phyloP scores from a whole-genome alignment of 2,329 filamentous ascomycete species.

The Claviceps cyperi region DNA sequence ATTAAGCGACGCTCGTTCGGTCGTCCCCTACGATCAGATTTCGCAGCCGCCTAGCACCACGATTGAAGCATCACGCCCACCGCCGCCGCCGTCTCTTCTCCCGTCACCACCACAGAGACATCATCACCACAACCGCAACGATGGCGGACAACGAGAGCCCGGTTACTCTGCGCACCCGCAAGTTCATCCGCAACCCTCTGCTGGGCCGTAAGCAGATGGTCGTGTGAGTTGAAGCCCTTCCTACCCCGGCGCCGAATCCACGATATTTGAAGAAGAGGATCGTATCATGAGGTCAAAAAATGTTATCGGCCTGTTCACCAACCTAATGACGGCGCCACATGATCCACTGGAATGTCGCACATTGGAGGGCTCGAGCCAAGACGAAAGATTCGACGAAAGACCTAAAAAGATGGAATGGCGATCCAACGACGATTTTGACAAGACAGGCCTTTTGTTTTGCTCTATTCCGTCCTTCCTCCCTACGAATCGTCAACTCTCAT shows the following conservation, averaged over 20 bases:
- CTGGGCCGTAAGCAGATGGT: constrained; percentile 99
- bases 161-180: constrained; percentile 90
- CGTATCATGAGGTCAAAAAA: neutral
- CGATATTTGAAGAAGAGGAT: constrained; percentile 1
- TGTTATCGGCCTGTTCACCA: neutral
- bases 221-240: constrained; percentile 55
- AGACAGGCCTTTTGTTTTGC: neutral
- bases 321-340: neutral
- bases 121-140: constrained; percentile 39
- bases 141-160: constrained; percentile 76
- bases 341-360: neutral
- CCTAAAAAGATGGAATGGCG: neutral
- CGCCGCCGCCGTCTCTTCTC: constrained; percentile 15
- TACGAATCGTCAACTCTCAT: too few relatives aligned
- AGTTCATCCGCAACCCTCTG: constrained; percentile 99
- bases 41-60: constrained; percentile 15
- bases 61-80: constrained; percentile 14
- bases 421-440: neutral
- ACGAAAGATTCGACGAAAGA: neutral
- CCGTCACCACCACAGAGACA: constrained; percentile 20
- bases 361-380: neutral
- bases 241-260: neutral
- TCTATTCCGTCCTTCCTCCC: too few relatives aligned
- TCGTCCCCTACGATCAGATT: constrained; percentile 17
- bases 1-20: constrained; percentile 23